Conservation (phyloP, 345 rosid genomes). For the Eucalyptus regnans region DNA sequence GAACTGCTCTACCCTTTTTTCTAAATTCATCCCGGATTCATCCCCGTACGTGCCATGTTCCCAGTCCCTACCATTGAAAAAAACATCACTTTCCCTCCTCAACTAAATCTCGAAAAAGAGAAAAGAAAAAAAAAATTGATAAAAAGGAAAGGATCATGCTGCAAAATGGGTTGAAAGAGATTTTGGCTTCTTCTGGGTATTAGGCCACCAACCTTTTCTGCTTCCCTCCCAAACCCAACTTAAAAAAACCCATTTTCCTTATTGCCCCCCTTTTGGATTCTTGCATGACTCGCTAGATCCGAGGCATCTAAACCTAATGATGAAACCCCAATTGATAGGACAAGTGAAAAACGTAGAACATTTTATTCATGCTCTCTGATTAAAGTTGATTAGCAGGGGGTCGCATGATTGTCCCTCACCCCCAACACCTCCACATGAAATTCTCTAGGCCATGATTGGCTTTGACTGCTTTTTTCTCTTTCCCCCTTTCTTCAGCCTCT, state of each 20-base stretch:
- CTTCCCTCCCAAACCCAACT: background rate
- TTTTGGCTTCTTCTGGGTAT: constrained; percentile 21
- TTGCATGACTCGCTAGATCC: constrained; percentile 35
- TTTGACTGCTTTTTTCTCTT: constrained; percentile 56
- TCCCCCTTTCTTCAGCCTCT: background rate
- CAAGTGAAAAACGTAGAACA: background rate
- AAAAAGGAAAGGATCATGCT: background rate
- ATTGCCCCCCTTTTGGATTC: constrained; percentile 2
- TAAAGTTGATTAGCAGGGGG: background rate
- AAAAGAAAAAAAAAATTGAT: too few relatives aligned
- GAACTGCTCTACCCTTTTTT: background rate
- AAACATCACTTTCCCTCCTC: background rate
- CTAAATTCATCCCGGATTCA: background rate
- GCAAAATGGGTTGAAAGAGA: constrained; percentile 3
- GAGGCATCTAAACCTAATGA: constrained; percentile 17
- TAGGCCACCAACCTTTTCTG: constrained; percentile 25
- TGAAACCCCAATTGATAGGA: constrained; percentile 4
- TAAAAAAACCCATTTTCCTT: background rate
- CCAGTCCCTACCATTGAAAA: background rate
- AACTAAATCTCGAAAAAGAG: background rate
- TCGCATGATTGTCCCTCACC: constrained; percentile 25
- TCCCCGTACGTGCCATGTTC: background rate
- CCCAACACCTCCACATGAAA: constrained; percentile 65
- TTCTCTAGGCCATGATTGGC: constrained; percentile 60
- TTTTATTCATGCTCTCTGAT: background rate